These are phyloP conservation scores for Lactarius sp. DNA, from an alignment of 768 basidiomycete species.

Conservation along the genomic window DNA sequence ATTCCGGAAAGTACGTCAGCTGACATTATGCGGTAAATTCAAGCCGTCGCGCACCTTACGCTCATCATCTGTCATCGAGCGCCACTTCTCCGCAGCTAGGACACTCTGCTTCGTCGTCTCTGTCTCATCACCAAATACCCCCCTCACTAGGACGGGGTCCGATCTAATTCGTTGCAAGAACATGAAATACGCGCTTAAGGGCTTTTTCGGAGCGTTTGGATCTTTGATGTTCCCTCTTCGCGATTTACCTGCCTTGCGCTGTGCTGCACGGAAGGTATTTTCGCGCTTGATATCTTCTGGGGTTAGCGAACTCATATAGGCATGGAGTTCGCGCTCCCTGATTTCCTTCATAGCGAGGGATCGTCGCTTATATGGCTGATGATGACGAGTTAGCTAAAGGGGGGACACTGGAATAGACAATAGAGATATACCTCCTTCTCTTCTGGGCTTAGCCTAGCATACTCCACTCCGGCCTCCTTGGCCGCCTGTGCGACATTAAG, in stretches of 20 bases:
- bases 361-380: slow-evolving; percentile 78
- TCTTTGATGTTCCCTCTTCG: slow-evolving; percentile 94
- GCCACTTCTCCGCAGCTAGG: slow-evolving; percentile 88
- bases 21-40: slow-evolving; percentile 22
- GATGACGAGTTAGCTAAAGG: slow-evolving; percentile 23
- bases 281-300: slow-evolving; percentile 94
- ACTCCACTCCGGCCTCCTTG: slow-evolving; percentile 90
- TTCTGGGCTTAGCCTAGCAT: slow-evolving; percentile 67
- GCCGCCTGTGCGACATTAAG: slow-evolving; percentile 94
- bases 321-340: slow-evolving; percentile 73
- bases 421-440: slow-evolving; percentile 69
- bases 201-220: slow-evolving; percentile 95
- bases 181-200: slow-evolving; percentile 91
- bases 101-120: slow-evolving; percentile 96
- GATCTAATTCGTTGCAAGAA: slow-evolving; percentile 88
- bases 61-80: slow-evolving; percentile 89
- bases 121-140: slow-evolving; percentile 84
- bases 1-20: slow-evolving; percentile 19
- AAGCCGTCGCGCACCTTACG: slow-evolving; percentile 61
- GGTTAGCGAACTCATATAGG: slow-evolving; percentile 84
- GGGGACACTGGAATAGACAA: slow-evolving; percentile 27
- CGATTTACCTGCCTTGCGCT: slow-evolving; percentile 89
- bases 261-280: slow-evolving; percentile 86
- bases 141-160: slow-evolving; percentile 63
- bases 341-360: slow-evolving; percentile 82